A percentile compares a stretch with the other conserved stretches of the same genome.
Conservation (phyloP, 2,329 filamentous ascomycete genomes). For the Pyrenophora graminea region DNA sequence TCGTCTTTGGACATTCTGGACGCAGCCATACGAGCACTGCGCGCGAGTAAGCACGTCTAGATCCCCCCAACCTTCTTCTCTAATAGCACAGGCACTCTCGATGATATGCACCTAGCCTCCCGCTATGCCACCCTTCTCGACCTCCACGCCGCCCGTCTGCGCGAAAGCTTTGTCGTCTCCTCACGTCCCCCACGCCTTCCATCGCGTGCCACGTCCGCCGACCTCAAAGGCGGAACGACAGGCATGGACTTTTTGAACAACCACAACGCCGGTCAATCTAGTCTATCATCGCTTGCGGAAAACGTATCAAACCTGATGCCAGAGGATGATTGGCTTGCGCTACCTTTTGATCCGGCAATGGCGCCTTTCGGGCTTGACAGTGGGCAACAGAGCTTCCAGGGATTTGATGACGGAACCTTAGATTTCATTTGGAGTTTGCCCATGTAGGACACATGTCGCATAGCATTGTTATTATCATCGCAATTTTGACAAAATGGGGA, state of each 20-base stretch:
- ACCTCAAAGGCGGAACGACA: slow-evolving; percentile 33
- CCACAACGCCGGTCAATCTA: slow-evolving; percentile 43
- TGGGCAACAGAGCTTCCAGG: slow-evolving; percentile 41
- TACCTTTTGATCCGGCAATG: slow-evolving; percentile 48
- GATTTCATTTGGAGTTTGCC: slow-evolving; percentile 49
- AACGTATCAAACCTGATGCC: slow-evolving; percentile 43
- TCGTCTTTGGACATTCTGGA: slow-evolving; percentile 56
- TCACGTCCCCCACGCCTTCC: slow-evolving; percentile 43
- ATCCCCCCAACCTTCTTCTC: background rate
- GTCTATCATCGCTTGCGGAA: slow-evolving; percentile 40
- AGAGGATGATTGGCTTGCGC: slow-evolving; percentile 46
- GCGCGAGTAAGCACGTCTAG: slow-evolving; percentile 41
- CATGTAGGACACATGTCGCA: slow-evolving; percentile 19
- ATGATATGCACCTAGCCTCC: slow-evolving; percentile 58
- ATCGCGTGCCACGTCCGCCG: slow-evolving; percentile 35
- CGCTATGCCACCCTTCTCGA: slow-evolving; percentile 57
- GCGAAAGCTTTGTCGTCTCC: slow-evolving; percentile 45
- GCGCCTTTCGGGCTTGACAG: slow-evolving; percentile 45
- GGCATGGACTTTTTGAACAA: slow-evolving; percentile 46
- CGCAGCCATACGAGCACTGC: slow-evolving; percentile 53
- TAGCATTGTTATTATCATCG: background rate
- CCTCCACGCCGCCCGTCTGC: slow-evolving; percentile 42
- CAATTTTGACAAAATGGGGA: background rate
- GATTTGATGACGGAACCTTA: slow-evolving; percentile 45
- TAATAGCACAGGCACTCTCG: slow-evolving; percentile 46